Percentiles rank a stretch among this genome's conserved stretches.
Evolutionary conservation across 2,329 filamentous ascomycete genomes (phyloP).

Genomic region (Fusarium nygamai): DNA sequence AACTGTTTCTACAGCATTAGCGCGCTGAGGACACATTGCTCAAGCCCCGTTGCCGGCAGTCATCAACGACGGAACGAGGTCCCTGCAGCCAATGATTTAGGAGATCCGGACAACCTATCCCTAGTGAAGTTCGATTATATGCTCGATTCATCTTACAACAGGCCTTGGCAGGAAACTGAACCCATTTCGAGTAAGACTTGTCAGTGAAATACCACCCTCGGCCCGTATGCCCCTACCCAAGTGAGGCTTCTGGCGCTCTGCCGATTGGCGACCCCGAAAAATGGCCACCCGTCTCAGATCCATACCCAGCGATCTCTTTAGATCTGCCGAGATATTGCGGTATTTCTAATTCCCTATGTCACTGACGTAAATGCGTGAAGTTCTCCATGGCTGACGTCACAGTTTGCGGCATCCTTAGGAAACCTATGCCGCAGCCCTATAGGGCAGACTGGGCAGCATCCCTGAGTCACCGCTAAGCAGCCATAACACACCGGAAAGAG

Average conservation of each 20-base stretch:
- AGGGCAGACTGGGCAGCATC: background rate
- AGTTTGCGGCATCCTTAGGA: background rate
- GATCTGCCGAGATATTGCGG: background rate
- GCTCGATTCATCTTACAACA: background rate
- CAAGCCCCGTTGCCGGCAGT: background rate
- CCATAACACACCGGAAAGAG: too few species aligned
- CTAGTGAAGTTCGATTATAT: background rate
- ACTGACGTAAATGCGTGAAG: too few species aligned
- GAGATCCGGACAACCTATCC: background rate
- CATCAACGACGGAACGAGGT: background rate
- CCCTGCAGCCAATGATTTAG: background rate
- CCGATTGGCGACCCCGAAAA: background rate
- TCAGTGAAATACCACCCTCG: background rate
- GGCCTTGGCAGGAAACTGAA: background rate
- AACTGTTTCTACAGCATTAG: background rate
- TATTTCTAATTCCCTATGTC: background rate
- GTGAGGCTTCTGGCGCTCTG: too few species aligned
- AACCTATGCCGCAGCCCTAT: background rate
- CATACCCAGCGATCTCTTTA: background rate
- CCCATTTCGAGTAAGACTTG: background rate
- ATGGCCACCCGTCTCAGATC: too few species aligned
- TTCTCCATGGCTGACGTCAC: background rate
- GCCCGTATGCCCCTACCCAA: accelerated
- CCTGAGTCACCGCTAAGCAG: background rate
- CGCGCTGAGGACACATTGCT: background rate